Conservation (phyloP, 78 protist species). For the Dictyostelium intermedium region DNA sequence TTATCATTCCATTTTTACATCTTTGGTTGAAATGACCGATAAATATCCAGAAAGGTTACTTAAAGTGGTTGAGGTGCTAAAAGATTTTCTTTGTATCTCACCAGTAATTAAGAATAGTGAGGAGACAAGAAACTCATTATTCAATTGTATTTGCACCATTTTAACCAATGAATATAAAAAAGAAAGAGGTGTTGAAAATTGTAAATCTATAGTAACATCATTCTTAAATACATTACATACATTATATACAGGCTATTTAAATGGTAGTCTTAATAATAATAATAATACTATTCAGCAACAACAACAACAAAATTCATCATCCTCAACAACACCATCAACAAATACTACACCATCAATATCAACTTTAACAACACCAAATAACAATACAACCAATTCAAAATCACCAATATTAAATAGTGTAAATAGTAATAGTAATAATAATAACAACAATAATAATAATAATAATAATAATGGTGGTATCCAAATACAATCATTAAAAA, state of each 20-base stretch:
- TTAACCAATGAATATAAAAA: constrained; percentile 36
- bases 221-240: constrained; percentile 24
- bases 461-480: background rate
- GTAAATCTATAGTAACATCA: constrained; percentile 1
- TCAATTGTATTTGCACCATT: constrained; percentile 23
- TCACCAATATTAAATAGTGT: background rate
- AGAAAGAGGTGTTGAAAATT: constrained; percentile 47
- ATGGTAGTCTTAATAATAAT: background rate
- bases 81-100: constrained; percentile 13
- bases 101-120: background rate
- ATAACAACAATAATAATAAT: background rate
- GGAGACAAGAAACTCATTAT: background rate
- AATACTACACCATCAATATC: background rate
- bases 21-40: constrained; percentile 36
- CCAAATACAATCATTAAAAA: constrained; percentile 18
- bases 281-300: background rate
- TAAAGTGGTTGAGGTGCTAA: constrained; percentile 18
- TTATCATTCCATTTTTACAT: constrained; percentile 14
- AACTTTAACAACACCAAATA: background rate
- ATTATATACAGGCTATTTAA: constrained; percentile 10
- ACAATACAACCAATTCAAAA: background rate
- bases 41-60: constrained; percentile 34
- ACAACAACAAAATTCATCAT: too few relatives aligned
- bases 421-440: background rate
- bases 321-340: background rate